Evolutionary conservation across 176 grass and related monocot species (phyloP).

Genomic region (Juncus inflexus): DNA sequence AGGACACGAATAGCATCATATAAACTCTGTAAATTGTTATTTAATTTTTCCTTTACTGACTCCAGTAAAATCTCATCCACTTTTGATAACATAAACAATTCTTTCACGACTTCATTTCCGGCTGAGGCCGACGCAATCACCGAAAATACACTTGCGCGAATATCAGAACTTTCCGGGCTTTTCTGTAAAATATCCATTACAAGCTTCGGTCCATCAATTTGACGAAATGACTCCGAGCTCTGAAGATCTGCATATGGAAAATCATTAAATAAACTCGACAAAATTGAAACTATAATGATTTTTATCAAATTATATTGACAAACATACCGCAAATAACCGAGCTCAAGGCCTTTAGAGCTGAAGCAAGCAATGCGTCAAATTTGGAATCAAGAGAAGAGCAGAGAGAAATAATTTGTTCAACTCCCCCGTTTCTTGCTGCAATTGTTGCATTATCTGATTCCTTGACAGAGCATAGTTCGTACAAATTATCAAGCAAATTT

Average conservation of each 20-base stretch:
- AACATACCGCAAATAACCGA: conserved; percentile 63
- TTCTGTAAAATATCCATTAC: conserved; percentile 58
- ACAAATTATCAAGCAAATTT: conserved; percentile 49
- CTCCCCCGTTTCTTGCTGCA: conserved; percentile 56
- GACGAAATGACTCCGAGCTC: conserved; percentile 65
- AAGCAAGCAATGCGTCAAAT: conserved; percentile 40
- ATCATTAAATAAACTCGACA: neutral
- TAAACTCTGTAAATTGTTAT: conserved; percentile 45
- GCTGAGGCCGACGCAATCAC: conserved; percentile 58
- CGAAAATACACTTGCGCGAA: conserved; percentile 64
- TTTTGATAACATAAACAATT: conserved; percentile 78
- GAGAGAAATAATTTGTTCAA: conserved; percentile 53
- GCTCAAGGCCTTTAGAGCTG: conserved; percentile 58
- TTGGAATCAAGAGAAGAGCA: conserved; percentile 52
- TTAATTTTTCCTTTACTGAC: conserved; percentile 49
- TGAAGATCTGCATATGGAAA: conserved; percentile 46
- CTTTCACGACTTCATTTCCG: conserved; percentile 92
- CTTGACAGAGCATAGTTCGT: conserved; percentile 46
- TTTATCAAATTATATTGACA: neutral
- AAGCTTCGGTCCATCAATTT: conserved; percentile 53
- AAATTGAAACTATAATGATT: neutral
- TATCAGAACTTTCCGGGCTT: conserved; percentile 37
- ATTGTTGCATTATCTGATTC: conserved; percentile 56
- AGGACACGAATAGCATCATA: conserved; percentile 73
- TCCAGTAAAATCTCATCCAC: conserved; percentile 66